Evolutionary conservation across 768 basidiomycete species (phyloP), one percentile per base, ranked within the genome.

Genomic region (Pholiota microspora): DNA sequence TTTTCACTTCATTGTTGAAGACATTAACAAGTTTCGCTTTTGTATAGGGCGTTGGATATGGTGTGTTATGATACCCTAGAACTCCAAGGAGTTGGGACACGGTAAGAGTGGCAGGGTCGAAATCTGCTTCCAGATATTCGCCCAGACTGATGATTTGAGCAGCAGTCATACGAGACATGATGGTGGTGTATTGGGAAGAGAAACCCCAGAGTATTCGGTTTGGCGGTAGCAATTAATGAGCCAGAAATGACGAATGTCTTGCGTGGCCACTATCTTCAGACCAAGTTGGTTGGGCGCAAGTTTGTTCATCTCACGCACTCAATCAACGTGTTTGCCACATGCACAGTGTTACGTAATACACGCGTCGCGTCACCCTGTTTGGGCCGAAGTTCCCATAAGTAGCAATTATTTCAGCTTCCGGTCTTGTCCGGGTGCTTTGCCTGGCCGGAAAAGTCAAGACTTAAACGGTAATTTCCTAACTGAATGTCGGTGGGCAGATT

Each of bases 41-140:
- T 40, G 85, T 86, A 67, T 88, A 85, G 2, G 86, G 86, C 6
- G 83, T 78, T 7, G 89, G 87, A 69, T 85, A 90, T 40, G 76
- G 78, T 65, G 92, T 73, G 59, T 87, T 85, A 70, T 94, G 92
- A 64, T 83, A 87, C 36, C 83, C 81, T 53, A 94, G 77, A 28
- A 94, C 74, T 42, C 89, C 91, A 9, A 89, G 78, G 4, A 94
- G 76, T 64, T 93, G 89, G n/a, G 89, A 80, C 24, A 93, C 82
- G 0, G 91, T 94, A 51, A 94, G 79, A 2, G 79, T 71, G 1
- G 78, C 58, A 15, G 92, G 84, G 60, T 94, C 85, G 52, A 92
- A 94, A 64, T 87, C 83, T 8, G 83, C 80, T 56, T 89, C 78
- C 56, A 94, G 83, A 69, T 94, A 94, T 69, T 89, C 82, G 64